Percentiles rank a stretch among this genome's conserved stretches.
phyloP scores from a whole-genome alignment of 306 rosid genomes.

The Medicago ruthenica region DNA sequence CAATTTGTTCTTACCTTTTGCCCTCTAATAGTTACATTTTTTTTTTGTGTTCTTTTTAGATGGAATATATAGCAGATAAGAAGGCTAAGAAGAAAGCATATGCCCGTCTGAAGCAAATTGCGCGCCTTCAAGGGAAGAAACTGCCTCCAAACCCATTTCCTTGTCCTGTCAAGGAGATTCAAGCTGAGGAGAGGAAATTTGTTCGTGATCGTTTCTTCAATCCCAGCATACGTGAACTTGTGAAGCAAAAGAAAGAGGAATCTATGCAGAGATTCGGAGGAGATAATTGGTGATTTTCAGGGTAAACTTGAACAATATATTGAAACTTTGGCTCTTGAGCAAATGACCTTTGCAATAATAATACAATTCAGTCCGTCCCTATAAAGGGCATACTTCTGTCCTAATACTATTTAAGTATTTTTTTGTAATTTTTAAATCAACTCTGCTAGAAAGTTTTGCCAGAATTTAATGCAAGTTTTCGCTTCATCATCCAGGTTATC shows the following conservation, averaged over 20 bases:
- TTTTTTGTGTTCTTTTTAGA: constrained; percentile 51
- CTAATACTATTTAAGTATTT: neutral
- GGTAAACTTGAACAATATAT: constrained; percentile 2
- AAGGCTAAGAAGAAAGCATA: constrained; percentile 79
- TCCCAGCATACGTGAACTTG: constrained; percentile 62
- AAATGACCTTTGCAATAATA: neutral
- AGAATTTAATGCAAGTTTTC: constrained; percentile 12
- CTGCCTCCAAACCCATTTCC: constrained; percentile 92
- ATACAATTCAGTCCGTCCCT: neutral
- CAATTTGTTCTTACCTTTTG: constrained; percentile 16
- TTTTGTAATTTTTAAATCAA: constrained; percentile 15
- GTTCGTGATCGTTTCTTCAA: constrained; percentile 77
- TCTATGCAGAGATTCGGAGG: constrained; percentile 45
- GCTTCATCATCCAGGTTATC: no score
- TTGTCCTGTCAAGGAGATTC: constrained; percentile 35
- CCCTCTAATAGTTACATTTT: constrained; percentile 29
- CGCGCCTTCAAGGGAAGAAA: constrained; percentile 75
- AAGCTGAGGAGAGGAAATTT: constrained; percentile 36
- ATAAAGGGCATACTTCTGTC: neutral
- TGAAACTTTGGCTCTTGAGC: constrained; percentile 29
- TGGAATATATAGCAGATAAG: constrained; percentile 78
- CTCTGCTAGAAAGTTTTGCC: constrained; percentile 1
- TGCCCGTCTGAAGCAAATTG: constrained; percentile 67
- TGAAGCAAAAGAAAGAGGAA: constrained; percentile 63
- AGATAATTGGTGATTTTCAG: constrained; percentile 38